Conservation (phyloP, 2,329 filamentous ascomycete species). For the Parastagonospora avenae region DNA sequence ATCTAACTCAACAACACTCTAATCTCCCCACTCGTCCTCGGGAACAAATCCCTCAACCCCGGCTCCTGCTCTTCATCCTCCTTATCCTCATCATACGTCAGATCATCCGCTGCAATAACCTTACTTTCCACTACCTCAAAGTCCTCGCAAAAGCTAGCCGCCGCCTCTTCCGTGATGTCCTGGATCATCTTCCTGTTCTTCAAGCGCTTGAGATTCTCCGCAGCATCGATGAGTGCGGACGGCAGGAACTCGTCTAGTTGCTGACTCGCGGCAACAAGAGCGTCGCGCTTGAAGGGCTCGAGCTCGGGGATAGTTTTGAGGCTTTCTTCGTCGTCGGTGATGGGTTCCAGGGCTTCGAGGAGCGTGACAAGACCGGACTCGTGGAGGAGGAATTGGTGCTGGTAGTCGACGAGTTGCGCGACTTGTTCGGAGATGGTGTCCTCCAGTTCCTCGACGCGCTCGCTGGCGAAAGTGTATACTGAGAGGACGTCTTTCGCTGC, state of each 20-base stretch:
- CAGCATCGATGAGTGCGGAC: constrained; percentile 89
- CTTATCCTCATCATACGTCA: constrained; percentile 43
- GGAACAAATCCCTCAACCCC: constrained; percentile 62
- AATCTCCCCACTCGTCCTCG: constrained; percentile 68
- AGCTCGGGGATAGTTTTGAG: constrained; percentile 62
- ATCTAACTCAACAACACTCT: constrained; percentile 64
- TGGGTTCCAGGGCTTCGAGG: constrained; percentile 60
- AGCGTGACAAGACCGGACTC: constrained; percentile 75
- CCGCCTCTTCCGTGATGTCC: constrained; percentile 79
- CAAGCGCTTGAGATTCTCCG: constrained; percentile 76
- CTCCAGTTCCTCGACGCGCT: constrained; percentile 61
- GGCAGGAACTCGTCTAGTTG: constrained; percentile 88
- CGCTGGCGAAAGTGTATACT: constrained; percentile 67
- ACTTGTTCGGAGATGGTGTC: constrained; percentile 61
- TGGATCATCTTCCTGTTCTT: constrained; percentile 74
- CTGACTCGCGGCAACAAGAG: constrained; percentile 72
- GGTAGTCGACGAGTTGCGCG: constrained; percentile 66
- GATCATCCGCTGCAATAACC: constrained; percentile 64
- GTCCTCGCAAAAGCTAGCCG: constrained; percentile 80
- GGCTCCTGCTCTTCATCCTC: constrained; percentile 46
- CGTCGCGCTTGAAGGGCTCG: constrained; percentile 62
- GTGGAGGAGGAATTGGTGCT: constrained; percentile 73
- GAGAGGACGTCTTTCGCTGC: constrained; percentile 62
- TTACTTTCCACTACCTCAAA: constrained; percentile 74
- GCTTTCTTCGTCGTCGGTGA: constrained; percentile 53